These are phyloP conservation scores for Pythium periplocum DNA, from an alignment of 352 stramenopile species.

Conservation along the genomic window DNA sequence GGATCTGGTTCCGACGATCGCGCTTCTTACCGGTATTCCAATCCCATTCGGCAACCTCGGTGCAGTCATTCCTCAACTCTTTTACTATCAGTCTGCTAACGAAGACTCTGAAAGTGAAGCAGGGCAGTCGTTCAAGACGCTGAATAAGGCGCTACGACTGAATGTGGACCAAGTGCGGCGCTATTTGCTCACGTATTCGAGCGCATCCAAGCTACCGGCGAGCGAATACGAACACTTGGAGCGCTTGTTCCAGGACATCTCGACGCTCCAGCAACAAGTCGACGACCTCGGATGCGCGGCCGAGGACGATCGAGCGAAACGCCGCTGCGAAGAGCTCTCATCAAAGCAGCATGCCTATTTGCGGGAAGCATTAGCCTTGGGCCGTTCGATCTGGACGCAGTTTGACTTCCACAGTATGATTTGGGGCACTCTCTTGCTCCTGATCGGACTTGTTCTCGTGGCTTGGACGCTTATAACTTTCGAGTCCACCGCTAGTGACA, in stretches of 20 bases:
- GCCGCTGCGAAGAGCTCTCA: conserved; percentile 18
- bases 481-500: too few species aligned
- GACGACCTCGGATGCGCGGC: not conserved
- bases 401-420: conserved; percentile 80
- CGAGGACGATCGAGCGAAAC: not conserved
- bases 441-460: conserved; percentile 3
- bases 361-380: conserved; percentile 51
- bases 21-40: conserved; percentile 90
- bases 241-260: conserved; percentile 34
- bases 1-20: conserved; percentile 95
- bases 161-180: conserved; percentile 84
- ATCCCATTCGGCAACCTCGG: conserved; percentile 97
- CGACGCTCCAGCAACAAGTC: conserved; percentile 24
- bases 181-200: conserved; percentile 67
- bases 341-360: conserved; percentile 52
- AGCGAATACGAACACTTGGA: conserved; percentile 56
- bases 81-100: conserved; percentile 34
- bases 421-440: conserved; percentile 52
- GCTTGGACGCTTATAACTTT: conserved; percentile 12
- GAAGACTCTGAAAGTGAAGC: not conserved
- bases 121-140: conserved; percentile 27
- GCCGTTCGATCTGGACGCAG: conserved; percentile 83
- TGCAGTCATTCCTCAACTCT: conserved; percentile 88
- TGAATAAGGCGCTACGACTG: conserved; percentile 68
- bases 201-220: conserved; percentile 56